Evolutionary conservation across 208 protist species (phyloP), one percentile per base, ranked within the genome.

Genomic region (Trypanosoma vivax): DNA sequence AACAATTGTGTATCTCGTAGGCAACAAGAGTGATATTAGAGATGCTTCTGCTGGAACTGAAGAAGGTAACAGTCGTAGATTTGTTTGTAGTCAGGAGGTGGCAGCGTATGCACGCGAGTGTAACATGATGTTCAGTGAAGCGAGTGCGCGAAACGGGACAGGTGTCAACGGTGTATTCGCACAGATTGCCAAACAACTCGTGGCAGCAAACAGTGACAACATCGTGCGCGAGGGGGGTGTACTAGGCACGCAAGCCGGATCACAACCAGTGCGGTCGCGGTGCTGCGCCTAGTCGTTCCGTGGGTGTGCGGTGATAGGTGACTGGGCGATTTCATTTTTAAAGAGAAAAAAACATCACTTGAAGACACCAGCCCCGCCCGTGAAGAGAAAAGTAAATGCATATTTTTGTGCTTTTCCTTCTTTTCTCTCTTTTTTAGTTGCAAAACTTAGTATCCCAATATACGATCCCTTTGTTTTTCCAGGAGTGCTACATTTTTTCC

Each of bases 11-110:
- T 75, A 72, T 51, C 85, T 98, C 23, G 83, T 92, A 2, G 96
- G 96, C 23, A 99, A 98, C 71, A 98, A 98, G 63, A 81, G 60
- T 40, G 96, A 98, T 67, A 50, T 98, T 7, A 91, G 92, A 18
- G 56, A 24, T 14, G 48, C 41, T 19, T 7, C 10, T 37, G 13
- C 10, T 37, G 55, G 9, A 14, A 30, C 24, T 18, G 43, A 28
- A 29, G n/a, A n/a, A n/a, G n/a, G n/a, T n/a, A n/a, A n/a, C n/a
- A n/a, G n/a, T n/a, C n/a, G n/a, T n/a, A 75, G 85, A 14, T 40
- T 54, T 35, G 85, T 93, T 34, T 46, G 53, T n/a, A 24, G 54
- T 14, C 76, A 73, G 5, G 85, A 92, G 42, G 83, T 69, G 18
- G 38, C 64, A 16, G 42, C 40, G 35, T 83, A 81, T 19, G 78